Evolutionary conservation across 139 green algal genomes (phyloP), one percentile per base, ranked within the genome.

Genomic region (Chlorella sp.): DNA sequence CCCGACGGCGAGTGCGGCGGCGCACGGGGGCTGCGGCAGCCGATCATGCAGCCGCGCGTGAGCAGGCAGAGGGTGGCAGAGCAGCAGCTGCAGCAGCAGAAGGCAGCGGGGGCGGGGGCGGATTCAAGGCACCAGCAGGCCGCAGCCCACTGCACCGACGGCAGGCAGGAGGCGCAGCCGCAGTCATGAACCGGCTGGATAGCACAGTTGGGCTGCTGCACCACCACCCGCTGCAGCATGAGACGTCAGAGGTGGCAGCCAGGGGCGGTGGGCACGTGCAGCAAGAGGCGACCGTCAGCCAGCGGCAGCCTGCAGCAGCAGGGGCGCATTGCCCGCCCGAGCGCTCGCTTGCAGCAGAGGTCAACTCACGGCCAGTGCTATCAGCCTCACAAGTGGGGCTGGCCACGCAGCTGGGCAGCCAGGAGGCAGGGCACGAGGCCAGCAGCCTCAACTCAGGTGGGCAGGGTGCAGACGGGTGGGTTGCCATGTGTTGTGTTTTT

Each of bases 391-490:
- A 38, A 17, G 81, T 36, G 18, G 81, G 63, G n/a, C 63, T 74
- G 60, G 60, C 0, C 69, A 80, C 69, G 1, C 68, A 80, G 81
- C 47, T 78, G 55, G 81, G 56, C 69, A 80, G 81, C 68, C 80
- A 69, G 80, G 63, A 67, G 62, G 62, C 39, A 17, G 81, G 81
- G 34, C 70, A 81, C 38, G 70, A 81, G 56, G 70, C 70, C 55
- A 86, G 81, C 69, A 86, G 81, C 69, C 69, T 86, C 16, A 86
- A 86, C 38, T 86, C 81, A 34, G 76, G 76, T 82, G 57, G 6
- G 74, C 51, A 20, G n/a, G 11, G n/a, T n/a, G n/a, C n/a, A n/a
- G n/a, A n/a, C n/a, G n/a, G n/a, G n/a, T n/a, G n/a, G n/a, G n/a
- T n/a, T n/a, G n/a, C n/a, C n/a, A n/a, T n/a, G n/a, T n/a, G n/a